Base-by-base conservation (phyloP, 169 alveolate genomes). In the Eimeria maxima region DNA sequence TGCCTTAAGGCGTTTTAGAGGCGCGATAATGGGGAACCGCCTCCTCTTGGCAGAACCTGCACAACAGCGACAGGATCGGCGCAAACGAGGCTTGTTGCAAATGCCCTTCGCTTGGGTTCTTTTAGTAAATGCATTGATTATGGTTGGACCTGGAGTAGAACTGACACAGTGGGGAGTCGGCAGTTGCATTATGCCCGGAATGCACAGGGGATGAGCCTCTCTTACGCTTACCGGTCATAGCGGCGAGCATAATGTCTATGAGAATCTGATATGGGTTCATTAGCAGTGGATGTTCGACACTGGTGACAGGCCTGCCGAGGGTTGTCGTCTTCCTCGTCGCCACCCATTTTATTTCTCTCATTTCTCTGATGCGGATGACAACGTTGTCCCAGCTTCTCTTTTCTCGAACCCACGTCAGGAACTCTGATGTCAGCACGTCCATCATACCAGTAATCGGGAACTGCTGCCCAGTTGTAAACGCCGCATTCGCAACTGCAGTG, bases 31-130 rank as follows among this genome's bases (percentile, higher is more conserved):
- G 11, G 91, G 91, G 71, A 83, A 53, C 11, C 44, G 91, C 27
- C 91, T 47, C 55, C 91, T 63, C 60, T 55, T 83, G 33, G 91
- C 74, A 55, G 91, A 53, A 7, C 91, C 91, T 83, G 74, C 13
- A 78, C 22, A 13, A 33, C 45, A 20, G 14, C 38, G 29, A 76
- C 69, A 78, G 42, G 38, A 47, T 18, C 22, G 24, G 5, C 2
- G 24, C 60, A 33, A 33, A 53, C 16, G 60, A 53, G 6, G 60
- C 60, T 53, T 53, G 60, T 53, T 53, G 60, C 60, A 53, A 53
- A 53, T 14, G 60, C 10, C 3, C 60, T 14, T 1, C 60, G 60
- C 20, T 7, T 2, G 16, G 16, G 60, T 53, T 53, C 44, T 20
- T 60, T 16, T 60, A 1, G 5, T 0, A 53, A 53, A 53, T 20